Conservation (phyloP, 2,329 filamentous ascomycete species). For the Colletotrichum sp. region DNA sequence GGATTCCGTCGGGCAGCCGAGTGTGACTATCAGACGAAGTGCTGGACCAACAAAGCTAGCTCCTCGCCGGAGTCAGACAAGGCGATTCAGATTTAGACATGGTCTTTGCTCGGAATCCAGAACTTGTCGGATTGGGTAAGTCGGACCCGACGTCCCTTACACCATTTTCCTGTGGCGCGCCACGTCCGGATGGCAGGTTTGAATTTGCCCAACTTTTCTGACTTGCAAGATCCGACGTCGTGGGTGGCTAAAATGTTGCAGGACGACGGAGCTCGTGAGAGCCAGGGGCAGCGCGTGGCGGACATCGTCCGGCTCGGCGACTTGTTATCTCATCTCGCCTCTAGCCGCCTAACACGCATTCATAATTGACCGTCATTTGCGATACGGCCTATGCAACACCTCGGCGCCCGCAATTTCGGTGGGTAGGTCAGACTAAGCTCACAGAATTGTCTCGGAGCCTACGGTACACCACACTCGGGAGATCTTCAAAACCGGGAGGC, state of each 20-base stretch:
- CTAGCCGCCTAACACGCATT: not conserved
- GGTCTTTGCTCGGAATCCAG: not conserved
- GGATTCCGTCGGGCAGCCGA: not conserved
- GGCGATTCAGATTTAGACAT: not conserved
- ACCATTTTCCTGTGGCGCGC: not conserved
- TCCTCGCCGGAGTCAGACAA: not conserved
- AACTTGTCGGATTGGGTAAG: not conserved
- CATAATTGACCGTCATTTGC: not conserved
- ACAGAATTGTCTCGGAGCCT: not conserved
- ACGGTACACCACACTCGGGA: not conserved
- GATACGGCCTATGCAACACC: not conserved
- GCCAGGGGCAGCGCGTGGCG: not conserved
- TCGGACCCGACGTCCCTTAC: not conserved
- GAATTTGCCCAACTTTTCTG: not conserved
- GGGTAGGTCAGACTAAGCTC: not conserved
- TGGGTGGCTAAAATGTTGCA: not conserved
- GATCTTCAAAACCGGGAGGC: not conserved
- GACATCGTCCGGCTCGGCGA: not conserved
- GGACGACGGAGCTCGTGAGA: not conserved
- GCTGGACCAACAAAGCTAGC: not conserved
- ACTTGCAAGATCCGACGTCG: not conserved
- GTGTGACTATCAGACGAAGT: not conserved
- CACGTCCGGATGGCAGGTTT: not conserved
- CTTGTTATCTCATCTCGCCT: not conserved
- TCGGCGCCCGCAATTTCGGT: not conserved